Evolutionary conservation across 352 stramenopile genomes (phyloP), one percentile per base, ranked within the genome.

Genomic region (Phytophthora podocarpi): DNA sequence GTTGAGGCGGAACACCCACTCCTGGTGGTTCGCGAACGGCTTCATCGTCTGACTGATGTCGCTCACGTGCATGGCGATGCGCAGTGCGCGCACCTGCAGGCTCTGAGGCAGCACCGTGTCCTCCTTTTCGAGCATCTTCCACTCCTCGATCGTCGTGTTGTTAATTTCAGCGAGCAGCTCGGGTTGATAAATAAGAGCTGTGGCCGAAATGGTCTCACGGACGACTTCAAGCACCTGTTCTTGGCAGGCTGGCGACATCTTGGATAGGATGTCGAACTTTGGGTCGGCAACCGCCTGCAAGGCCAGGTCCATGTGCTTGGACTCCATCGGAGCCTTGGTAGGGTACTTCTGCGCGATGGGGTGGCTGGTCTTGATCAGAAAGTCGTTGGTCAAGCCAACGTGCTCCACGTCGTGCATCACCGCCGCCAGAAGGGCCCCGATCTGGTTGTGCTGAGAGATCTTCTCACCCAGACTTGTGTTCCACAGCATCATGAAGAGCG

Each of bases 41-140:
- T 94, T 94, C 77, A 88, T 91, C 18, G 82, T 92, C 66, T 94
- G 85, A 42, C 81, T 87, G 35, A 94, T 88, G 55, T 94, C 85
- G 53, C 82, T 89, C 53, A 90, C 82, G 50, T 94, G 85, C 77
- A 92, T 85, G n/a, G 79, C 79, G 35, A 79, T 84, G 12, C 82
- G 78, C 32, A 91, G 49, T 27, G 71, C 73, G 11, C 82, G 59
- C 5, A 82, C 58, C 47, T 91, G 81, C 34, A 89, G 65, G 24
- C 60, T 59, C 48, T 86, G 59, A 1, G 79, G 66, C 15, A 91
- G 45, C 15, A 82, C 67, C 0, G 58, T 40, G 23, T 52, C 41
- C 15, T 73, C 58, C 18, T 55, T 37, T 52, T 83, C 55, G 6
- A 70, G 31, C 36, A 61, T 51, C 16, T 72, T 64, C 77, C 77